phyloP scores from a whole-genome alignment of 2,329 filamentous ascomycete species.

The Cyanodermella asteris region DNA sequence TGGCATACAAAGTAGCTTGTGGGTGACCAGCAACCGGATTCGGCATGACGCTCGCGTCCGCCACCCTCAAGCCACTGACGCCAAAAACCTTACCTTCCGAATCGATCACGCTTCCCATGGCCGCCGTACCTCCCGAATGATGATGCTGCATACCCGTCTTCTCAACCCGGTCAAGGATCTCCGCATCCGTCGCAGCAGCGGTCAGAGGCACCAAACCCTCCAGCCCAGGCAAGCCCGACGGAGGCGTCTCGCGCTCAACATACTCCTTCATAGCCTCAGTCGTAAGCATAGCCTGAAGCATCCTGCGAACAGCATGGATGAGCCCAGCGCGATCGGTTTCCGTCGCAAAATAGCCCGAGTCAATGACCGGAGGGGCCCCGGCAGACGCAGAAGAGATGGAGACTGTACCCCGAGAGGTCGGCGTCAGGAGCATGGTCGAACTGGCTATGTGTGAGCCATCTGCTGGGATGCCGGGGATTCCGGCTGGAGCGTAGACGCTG shows the following conservation, averaged over 20 bases:
- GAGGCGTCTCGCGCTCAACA: conserved; percentile 6
- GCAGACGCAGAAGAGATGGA: conserved; percentile 1
- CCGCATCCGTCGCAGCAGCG: conserved; percentile 8
- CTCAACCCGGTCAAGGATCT: conserved; percentile 10
- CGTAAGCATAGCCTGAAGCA: conserved; percentile 6
- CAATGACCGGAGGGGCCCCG: conserved; percentile 1
- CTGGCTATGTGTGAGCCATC: conserved; percentile 1
- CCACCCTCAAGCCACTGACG: conserved; percentile 7
- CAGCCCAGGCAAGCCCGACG: conserved; percentile 2
- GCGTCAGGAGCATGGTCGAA: conserved; percentile 1
- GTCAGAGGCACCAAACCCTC: too few species aligned
- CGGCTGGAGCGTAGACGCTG: conserved; percentile 1
- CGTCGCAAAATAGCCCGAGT: conserved; percentile 3
- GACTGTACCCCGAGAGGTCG: conserved; percentile 1
- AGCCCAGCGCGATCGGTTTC: too few species aligned
- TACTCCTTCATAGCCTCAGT: conserved; percentile 6
- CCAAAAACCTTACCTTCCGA: conserved; percentile 8
- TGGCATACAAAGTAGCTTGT: conserved; percentile 8
- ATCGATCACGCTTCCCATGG: conserved; percentile 9
- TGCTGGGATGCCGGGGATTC: conserved; percentile 1
- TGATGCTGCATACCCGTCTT: conserved; percentile 4
- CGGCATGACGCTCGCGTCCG: conserved; percentile 8
- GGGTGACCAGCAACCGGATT: conserved; percentile 7
- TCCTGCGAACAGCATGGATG: conserved; percentile 6
- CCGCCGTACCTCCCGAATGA: conserved; percentile 8